Evolutionary conservation across 108 stramenopile genomes (phyloP), one percentile per base, ranked within the genome.

Genomic region (Cyclotella atomus): DNA sequence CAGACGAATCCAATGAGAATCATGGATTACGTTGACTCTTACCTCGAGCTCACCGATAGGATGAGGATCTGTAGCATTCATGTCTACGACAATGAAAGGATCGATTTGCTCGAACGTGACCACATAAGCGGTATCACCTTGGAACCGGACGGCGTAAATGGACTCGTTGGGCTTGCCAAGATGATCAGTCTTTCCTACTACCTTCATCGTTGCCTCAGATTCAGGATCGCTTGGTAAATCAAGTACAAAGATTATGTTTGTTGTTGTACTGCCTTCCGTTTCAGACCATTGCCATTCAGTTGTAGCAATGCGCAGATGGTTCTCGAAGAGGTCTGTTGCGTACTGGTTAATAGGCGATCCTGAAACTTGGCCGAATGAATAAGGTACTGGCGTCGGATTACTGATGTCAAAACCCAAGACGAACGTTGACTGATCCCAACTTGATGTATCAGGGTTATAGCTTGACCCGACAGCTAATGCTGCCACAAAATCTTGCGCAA

Each of bases 141-240:
- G 76, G 56, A 73, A 83, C 30, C 83, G 34, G 47, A 75, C 78
- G 5, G 79, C 68, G 38, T 47, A 70, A 12, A 83, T 69, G 8
- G 28, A 20, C 75, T 83, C 83, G 16, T 76, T 68, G 16, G 63
- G 64, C 70, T 83, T 83, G 12, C 83, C 83, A 16, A 83, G 74
- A 52, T 75, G 78, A 12, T 38, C 53, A 20, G 79, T 79, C 53
- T 55, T 33, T 33, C 83, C 83, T 21, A 59, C 61, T 20, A 75
- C 1, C 29, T 47, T 24, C 83, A 83, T 83, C 17, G 33, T 33
- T 60, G 66, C 59, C 43, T 80, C 64, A 28, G 20, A 33, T 27
- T 63, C 66, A 2, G 32, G 19, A 4, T 19, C n/a, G n/a, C n/a
- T 17, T 15, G 80, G 82, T 17, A 83, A 61, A 28, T 83, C n/a